A percentile compares a stretch with the other conserved stretches of the same genome.
These are phyloP conservation scores for Balansia obtecta DNA, from an alignment of 2,329 filamentous ascomycete species.

Conservation along the genomic window DNA sequence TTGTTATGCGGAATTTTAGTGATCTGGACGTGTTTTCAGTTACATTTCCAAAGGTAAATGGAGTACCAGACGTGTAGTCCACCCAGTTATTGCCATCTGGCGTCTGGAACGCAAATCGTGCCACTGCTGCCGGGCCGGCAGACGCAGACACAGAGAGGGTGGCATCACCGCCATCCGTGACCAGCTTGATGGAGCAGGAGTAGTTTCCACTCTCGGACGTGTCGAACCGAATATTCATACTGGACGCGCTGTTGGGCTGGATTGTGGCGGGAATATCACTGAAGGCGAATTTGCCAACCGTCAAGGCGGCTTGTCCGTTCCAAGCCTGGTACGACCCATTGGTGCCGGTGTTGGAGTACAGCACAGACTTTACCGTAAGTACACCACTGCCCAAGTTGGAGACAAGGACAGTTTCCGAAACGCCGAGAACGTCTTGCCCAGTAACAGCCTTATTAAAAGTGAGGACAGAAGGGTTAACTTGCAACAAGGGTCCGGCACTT, in stretches of 20 bases:
- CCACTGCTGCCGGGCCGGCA: slow-evolving; percentile 34
- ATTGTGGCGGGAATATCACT: slow-evolving; percentile 32
- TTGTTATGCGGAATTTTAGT: slow-evolving; percentile 40
- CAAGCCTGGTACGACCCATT: slow-evolving; percentile 32
- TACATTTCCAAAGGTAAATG: slow-evolving; percentile 44
- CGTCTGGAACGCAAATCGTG: slow-evolving; percentile 42
- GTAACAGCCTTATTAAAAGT: slow-evolving; percentile 37
- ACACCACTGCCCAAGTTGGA: slow-evolving; percentile 35
- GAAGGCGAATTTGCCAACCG: slow-evolving; percentile 36
- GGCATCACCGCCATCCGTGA: slow-evolving; percentile 35
- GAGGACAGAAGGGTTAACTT: slow-evolving; percentile 33
- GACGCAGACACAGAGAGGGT: slow-evolving; percentile 35
- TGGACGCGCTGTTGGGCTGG: slow-evolving; percentile 23
- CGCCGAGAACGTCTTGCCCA: slow-evolving; percentile 22
- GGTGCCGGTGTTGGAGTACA: slow-evolving; percentile 30
- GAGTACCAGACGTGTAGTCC: slow-evolving; percentile 25
- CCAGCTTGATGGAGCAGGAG: slow-evolving; percentile 33
- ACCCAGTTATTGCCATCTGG: slow-evolving; percentile 38
- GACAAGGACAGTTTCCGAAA: slow-evolving; percentile 32
- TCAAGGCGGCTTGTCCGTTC: slow-evolving; percentile 21
- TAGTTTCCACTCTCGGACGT: slow-evolving; percentile 34
- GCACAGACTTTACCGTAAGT: slow-evolving; percentile 30
- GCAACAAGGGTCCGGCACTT: slow-evolving; percentile 32
- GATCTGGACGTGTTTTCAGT: slow-evolving; percentile 34
- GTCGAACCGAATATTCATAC: slow-evolving; percentile 34